A percentile compares a stretch with the other conserved stretches of the same genome.
Evolutionary conservation across 148 eudicot species (phyloP).

Genomic region (Spergularia bocconei): DNA sequence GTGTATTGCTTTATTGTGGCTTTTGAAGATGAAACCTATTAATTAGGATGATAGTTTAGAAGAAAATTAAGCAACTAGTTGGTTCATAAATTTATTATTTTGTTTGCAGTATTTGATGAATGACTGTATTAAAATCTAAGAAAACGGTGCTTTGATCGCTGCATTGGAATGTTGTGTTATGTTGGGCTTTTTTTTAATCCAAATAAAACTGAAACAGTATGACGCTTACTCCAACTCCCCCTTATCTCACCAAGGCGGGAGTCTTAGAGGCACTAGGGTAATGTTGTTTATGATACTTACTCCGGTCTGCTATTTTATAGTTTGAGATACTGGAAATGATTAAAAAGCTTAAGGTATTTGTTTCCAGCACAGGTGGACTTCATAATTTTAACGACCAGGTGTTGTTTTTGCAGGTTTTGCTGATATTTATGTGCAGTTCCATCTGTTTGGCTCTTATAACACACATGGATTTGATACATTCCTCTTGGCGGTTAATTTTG

Average conservation of each 20-base stretch:
- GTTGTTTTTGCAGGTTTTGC: constrained; percentile 24
- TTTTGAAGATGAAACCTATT: too few species aligned
- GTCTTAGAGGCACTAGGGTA: not conserved
- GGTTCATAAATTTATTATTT: too few species aligned
- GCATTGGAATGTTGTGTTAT: not conserved
- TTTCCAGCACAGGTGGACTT: not conserved
- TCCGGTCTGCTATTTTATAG: not conserved
- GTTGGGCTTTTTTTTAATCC: not conserved
- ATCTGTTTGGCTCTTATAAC: not conserved
- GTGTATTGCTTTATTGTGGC: too few species aligned
- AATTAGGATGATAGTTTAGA: too few species aligned
- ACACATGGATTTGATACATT: constrained; percentile 13
- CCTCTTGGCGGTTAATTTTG: constrained; percentile 16
- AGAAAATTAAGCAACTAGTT: too few species aligned
- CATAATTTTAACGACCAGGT: not conserved
- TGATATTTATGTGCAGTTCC: constrained; percentile 12
- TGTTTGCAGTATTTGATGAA: not conserved
- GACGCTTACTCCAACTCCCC: not conserved
- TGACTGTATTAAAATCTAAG: not conserved
- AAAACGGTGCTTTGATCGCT: not conserved
- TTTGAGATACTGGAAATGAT: not conserved
- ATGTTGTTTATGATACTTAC: not conserved
- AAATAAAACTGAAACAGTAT: not conserved
- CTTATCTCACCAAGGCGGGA: not conserved
- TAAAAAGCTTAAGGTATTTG: not conserved